These are phyloP conservation scores for Cryptosporidium bovis DNA, from an alignment of 169 alveolate species.

Conservation along the genomic window DNA sequence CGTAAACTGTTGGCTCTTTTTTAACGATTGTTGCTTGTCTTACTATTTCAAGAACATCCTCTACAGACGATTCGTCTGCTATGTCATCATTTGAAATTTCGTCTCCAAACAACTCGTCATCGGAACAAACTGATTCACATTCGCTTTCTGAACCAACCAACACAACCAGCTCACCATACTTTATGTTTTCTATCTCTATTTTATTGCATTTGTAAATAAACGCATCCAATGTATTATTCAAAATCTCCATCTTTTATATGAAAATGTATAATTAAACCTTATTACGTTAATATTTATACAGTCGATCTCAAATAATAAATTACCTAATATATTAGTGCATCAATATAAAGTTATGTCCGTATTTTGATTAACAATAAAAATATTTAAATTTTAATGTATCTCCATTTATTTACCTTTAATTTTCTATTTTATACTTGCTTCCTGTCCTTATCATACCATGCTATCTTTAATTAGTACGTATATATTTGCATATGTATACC, in stretches of 20 bases:
- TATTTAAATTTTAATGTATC: no score
- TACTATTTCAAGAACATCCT: conserved; percentile 61
- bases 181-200: conserved; percentile 30
- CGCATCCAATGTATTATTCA: conserved; percentile 27
- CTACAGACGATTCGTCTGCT: conserved; percentile 43
- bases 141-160: conserved; percentile 47
- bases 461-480: not conserved
- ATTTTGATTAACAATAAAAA: no score
- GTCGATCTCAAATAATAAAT: not conserved
- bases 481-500: not conserved
- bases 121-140: conserved; percentile 7
- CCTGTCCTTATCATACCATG: not conserved
- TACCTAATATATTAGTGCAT: no score
- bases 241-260: conserved; percentile 35
- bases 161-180: conserved; percentile 65
- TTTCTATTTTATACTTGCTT: not conserved
- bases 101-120: conserved; percentile 3
- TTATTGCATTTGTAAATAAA: conserved; percentile 22
- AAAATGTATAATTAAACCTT: not conserved
- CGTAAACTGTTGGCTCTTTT: conserved; percentile 71
- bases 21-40: conserved; percentile 61
- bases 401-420: no score
- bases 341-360: no score
- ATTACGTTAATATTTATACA: not conserved
- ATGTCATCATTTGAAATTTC: conserved; percentile 20